A percentile compares a stretch with the other conserved stretches of the same genome.
Evolutionary conservation across 1,139 yeast species (phyloP).

Genomic region (Pichia kudriavzevii): DNA sequence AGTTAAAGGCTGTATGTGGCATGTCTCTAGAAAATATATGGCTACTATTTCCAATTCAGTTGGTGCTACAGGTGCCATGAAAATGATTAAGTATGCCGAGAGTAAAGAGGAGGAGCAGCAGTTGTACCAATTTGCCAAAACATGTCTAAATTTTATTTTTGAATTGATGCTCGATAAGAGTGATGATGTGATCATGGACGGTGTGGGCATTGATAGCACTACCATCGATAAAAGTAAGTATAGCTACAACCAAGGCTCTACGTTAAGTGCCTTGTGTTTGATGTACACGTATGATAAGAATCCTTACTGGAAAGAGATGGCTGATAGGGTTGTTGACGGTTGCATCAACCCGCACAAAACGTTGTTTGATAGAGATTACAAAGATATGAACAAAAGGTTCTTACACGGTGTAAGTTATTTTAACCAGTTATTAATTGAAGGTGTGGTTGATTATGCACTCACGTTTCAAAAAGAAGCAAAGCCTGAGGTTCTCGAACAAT

Average conservation of each 20-base stretch:
- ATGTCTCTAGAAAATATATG: conserved; percentile 49
- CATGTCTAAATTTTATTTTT: conserved; percentile 33
- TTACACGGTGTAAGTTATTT: conserved; percentile 64
- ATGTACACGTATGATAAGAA: conserved; percentile 49
- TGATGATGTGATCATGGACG: conserved; percentile 58
- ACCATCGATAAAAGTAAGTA: conserved; percentile 47
- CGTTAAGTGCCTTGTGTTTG: conserved; percentile 48
- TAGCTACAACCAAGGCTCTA: conserved; percentile 67
- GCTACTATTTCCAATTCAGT: conserved; percentile 70
- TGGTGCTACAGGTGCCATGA: conserved; percentile 52
- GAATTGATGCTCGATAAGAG: conserved; percentile 43
- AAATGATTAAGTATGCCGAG: conserved; percentile 36
- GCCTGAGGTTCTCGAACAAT: conserved; percentile 31
- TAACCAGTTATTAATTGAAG: conserved; percentile 59
- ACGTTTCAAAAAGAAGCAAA: conserved; percentile 43
- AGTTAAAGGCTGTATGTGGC: conserved; percentile 58
- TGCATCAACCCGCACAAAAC: conserved; percentile 49
- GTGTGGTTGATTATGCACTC: conserved; percentile 58
- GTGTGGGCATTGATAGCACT: conserved; percentile 45
- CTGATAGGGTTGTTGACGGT: conserved; percentile 54
- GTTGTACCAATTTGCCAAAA: conserved; percentile 36
- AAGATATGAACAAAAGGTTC: conserved; percentile 43
- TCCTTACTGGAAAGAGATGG: conserved; percentile 46
- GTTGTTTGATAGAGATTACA: conserved; percentile 60
- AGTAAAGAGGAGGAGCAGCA: conserved; percentile 11